Conservation (phyloP, 306 rosid species). For the Malus asiatica region DNA sequence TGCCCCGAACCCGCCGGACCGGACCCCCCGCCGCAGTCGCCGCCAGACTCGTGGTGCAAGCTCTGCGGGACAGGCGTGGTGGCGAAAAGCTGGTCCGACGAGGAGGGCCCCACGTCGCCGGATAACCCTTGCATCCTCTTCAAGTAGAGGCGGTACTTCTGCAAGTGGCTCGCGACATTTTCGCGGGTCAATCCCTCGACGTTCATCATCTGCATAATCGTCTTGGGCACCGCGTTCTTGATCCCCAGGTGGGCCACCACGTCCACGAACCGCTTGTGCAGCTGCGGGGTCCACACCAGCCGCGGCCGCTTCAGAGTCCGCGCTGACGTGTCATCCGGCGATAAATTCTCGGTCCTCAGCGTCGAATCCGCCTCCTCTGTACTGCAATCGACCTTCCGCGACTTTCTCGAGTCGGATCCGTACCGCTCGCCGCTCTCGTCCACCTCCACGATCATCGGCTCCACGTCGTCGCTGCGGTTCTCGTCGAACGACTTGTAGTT, state of each 20-base stretch:
- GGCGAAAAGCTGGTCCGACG: constrained; percentile 71
- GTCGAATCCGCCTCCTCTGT: constrained; percentile 59
- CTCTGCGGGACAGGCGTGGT: constrained; percentile 72
- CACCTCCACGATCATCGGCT: constrained; percentile 31
- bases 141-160: constrained; percentile 85
- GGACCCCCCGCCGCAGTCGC: neutral
- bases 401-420: constrained; percentile 52
- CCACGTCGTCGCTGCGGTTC: constrained; percentile 13
- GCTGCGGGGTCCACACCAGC: constrained; percentile 88
- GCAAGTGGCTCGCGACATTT: constrained; percentile 89
- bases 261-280: constrained; percentile 88
- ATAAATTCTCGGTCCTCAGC: constrained; percentile 26
- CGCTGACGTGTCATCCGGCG: constrained; percentile 36
- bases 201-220: constrained; percentile 93
- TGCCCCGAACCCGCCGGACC: neutral
- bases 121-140: constrained; percentile 78
- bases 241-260: constrained; percentile 87
- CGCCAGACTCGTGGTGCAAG: constrained; percentile 39
- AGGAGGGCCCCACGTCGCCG: constrained; percentile 54
- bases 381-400: constrained; percentile 40
- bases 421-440: constrained; percentile 33
- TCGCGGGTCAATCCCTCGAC: constrained; percentile 93
- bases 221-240: constrained; percentile 84
- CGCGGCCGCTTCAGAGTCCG: constrained; percentile 61
- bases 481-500: constrained; percentile 30